Base-by-base conservation (phyloP, 192 early-diverging fungal genomes). In the Coemansia guatemalensis region DNA sequence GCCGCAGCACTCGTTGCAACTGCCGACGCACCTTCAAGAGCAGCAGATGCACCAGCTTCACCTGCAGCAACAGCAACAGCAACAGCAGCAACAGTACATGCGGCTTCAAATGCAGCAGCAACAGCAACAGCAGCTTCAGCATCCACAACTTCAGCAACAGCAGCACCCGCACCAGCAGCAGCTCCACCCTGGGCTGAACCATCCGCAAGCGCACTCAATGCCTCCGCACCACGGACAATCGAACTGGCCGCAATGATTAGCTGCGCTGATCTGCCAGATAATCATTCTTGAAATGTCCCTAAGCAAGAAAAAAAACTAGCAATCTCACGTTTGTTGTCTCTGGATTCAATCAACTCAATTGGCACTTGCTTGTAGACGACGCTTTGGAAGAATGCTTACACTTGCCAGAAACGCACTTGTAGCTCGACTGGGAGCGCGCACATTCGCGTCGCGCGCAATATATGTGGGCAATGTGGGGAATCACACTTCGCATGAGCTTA, bases 31-130 rank as follows among this genome's bases (percentile, higher is more conserved):
- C 25, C 58, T 64, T 55, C 73, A 69, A 18, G 65, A 75, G 20
- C 73, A 81, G 26, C 73, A 71, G n/a, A 65, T 67, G 5, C 60
- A 71, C 20, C 77, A 80, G 60, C 56, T 71, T 3, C 62, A 58
- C 24, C 53, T 62, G 11, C 69, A 71, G 39, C 66, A 73, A 30
- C 74, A 70, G 24, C 74, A 74, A 49, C 74, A 76, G 32, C 69
- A 73, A 48, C 69, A 62, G 24, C 59, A 62, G 55, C 67, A 62
- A 32, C 54, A 54, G 8, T 47, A 27, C 29, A 50, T 60, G 27
- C 64, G 53, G 14, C 27, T 57, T 9, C 65, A 73, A 26, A 29
- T 63, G 25, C 70, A 73, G 48, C 70, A 57, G 5, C 67, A 58
- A 11, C 75, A 65, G 5, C 64, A 69, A 23, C 60, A 59, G 22